Evolutionary conservation across 73 alveolate genomes (phyloP).

Genomic region (Halteria grandinella): DNA sequence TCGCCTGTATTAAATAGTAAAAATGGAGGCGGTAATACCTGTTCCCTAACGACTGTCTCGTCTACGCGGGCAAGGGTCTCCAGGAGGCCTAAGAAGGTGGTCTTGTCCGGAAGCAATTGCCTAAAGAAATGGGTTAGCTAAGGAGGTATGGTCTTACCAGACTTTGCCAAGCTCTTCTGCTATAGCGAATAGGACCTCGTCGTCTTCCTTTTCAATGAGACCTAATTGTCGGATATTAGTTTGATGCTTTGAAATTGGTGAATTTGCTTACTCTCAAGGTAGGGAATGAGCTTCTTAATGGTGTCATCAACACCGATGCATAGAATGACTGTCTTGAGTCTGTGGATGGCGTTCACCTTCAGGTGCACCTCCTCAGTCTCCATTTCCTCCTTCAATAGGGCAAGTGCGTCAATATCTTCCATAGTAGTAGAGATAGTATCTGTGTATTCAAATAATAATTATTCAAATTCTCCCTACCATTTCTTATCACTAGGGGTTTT

Average conservation of each 20-base stretch:
- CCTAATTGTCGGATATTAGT: slow-evolving; percentile 27
- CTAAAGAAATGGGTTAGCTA: neutral
- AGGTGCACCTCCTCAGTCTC: slow-evolving; percentile 95
- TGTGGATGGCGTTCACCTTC: slow-evolving; percentile 96
- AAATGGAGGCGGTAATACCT: slow-evolving; percentile 24
- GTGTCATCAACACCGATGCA: slow-evolving; percentile 83
- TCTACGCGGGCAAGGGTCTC: slow-evolving; percentile 75
- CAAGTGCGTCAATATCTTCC: slow-evolving; percentile 89
- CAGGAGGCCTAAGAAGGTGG: slow-evolving; percentile 65
- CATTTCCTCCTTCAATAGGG: slow-evolving; percentile 92
- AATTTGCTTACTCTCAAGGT: slow-evolving; percentile 74
- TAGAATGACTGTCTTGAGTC: slow-evolving; percentile 87
- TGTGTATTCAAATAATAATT: too few relatives aligned
- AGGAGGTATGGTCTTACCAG: slow-evolving; percentile 41
- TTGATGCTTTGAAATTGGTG: too few relatives aligned
- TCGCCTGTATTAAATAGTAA: too few relatives aligned
- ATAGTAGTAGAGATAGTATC: too few relatives aligned
- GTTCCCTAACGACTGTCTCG: slow-evolving; percentile 85
- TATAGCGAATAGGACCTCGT: slow-evolving; percentile 96
- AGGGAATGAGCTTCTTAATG: slow-evolving; percentile 85
- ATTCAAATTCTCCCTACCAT: too few relatives aligned
- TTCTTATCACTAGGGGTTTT: too few relatives aligned
- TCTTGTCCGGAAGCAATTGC: slow-evolving; percentile 65
- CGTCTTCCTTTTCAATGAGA: slow-evolving; percentile 90
- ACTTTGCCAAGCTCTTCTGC: slow-evolving; percentile 93